Base-by-base conservation (phyloP, 73 alveolate species). In the Symbiodinium pilosum region DNA sequence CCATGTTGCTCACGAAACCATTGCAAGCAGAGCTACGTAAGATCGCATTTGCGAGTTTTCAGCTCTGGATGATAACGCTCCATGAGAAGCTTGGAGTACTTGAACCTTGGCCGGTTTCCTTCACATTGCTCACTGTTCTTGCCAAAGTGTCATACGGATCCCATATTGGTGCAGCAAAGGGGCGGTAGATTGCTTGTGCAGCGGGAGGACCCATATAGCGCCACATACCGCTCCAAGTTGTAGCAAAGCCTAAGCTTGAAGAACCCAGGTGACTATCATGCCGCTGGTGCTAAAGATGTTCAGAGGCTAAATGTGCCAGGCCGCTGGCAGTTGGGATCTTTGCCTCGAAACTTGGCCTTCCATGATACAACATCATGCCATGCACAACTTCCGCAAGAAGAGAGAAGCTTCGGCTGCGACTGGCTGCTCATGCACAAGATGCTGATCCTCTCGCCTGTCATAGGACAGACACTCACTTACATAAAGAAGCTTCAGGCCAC, bases 271-370 rank as follows among this genome's bases (percentile, higher is more conserved):
- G 20, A 1, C 32, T 24, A 24, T 24, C 38, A 30, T 69, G 34
- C 9, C 32, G 41, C 84, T 0, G 84, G 38, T 69, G 59, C 59
- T 47, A 47, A 21, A 11, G 38, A 69, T 21, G 24, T 12, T 69
- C 84, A 30, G 34, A 20, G 40, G 40, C 9, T 69, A 30, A 34
- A 69, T 69, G 84, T 69, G 43, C 42, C 97, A 34, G 30, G 97
- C 32, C 9, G 81, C 97, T 91, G 97, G 89, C 97, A 91, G 68
- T 91, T 91, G 54, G 97, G 81, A 43, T 91, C 97, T 43, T 71
- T 91, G 34, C 97, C 97, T 4, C 97, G 87, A 56, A 39, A 91
- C 36, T 91, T 69, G 8, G 88, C 97, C 97, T 91, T 3, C 43
- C 86, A 83, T 8, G 54, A 38, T 9, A 34, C 6, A 28, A n/a